Percentiles rank a stretch among this genome's conserved stretches.
These are phyloP conservation scores for Xerocomellus amylosporus DNA, from an alignment of 768 basidiomycete genomes.

Conservation along the genomic window DNA sequence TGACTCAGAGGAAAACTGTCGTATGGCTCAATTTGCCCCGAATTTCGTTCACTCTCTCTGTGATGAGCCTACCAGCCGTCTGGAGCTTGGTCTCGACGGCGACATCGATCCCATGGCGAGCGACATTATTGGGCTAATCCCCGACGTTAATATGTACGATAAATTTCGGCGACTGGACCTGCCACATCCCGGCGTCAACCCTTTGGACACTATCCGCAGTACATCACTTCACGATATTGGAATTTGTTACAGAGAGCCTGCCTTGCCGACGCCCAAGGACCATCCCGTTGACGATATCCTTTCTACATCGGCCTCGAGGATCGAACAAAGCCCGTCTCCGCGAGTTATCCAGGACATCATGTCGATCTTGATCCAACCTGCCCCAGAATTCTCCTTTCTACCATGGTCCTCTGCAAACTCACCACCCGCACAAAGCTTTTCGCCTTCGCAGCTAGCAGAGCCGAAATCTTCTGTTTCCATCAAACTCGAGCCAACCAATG, in stretches of 20 bases:
- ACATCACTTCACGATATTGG: background rate
- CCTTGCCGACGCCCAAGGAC: background rate
- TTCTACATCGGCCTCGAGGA: background rate
- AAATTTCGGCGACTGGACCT: slow-evolving; percentile 14
- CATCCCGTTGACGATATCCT: background rate
- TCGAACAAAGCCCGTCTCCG: slow-evolving; percentile 24
- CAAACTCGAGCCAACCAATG: background rate
- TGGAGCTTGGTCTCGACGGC: slow-evolving; percentile 6
- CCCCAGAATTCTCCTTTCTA: slow-evolving; percentile 5
- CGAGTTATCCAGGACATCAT: slow-evolving; percentile 32
- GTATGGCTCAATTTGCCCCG: background rate
- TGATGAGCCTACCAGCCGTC: background rate
- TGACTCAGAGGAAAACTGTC: background rate
- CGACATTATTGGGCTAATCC: slow-evolving; percentile 26
- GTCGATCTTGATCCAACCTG: slow-evolving; percentile 26
- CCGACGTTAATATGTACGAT: slow-evolving; percentile 38
- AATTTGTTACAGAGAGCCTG: background rate
- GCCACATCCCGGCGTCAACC: slow-evolving; percentile 36
- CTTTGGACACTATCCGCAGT: slow-evolving; percentile 35
- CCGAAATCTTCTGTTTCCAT: background rate
- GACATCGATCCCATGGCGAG: slow-evolving; percentile 9
- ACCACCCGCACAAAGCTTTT: background rate
- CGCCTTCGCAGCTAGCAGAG: background rate
- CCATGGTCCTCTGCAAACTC: slow-evolving; percentile 6
- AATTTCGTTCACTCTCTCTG: background rate